Percentiles rank a stretch among this genome's conserved stretches.
phyloP scores from a whole-genome alignment of 108 stramenopile genomes.

The Schizochytrium sp. region DNA sequence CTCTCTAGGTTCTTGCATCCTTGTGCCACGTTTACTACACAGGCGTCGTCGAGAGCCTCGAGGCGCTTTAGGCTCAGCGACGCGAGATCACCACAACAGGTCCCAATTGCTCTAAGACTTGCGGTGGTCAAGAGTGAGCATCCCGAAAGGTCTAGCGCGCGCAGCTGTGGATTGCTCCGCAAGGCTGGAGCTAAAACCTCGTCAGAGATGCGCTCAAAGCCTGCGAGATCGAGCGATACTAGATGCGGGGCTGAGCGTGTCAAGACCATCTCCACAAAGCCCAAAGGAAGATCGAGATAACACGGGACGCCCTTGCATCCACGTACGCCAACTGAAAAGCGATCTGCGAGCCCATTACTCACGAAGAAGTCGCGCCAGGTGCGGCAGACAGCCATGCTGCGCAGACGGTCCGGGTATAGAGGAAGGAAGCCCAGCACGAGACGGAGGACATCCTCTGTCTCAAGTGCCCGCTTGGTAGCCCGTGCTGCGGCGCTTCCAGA shows the following conservation, averaged over 20 bases:
- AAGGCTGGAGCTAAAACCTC: background rate
- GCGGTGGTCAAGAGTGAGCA: background rate
- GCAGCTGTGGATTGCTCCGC: background rate
- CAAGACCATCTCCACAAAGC: background rate
- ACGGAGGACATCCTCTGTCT: background rate
- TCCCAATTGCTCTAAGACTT: background rate
- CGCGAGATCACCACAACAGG: background rate
- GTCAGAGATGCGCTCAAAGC: background rate
- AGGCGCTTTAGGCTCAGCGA: conserved; percentile 25
- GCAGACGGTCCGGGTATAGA: background rate
- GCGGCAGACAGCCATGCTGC: background rate
- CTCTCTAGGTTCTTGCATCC: conserved; percentile 69
- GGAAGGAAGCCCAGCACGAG: background rate
- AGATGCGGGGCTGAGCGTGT: background rate
- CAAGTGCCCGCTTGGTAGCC: background rate
- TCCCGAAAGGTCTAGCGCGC: background rate
- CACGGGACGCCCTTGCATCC: background rate
- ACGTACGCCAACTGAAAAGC: background rate
- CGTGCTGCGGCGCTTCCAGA: background rate
- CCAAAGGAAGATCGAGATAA: background rate
- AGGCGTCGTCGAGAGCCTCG: conserved; percentile 63
- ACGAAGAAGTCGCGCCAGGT: background rate
- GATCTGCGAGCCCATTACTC: background rate
- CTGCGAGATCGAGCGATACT: background rate
- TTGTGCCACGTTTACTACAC: conserved; percentile 60